Evolutionary conservation across 768 basidiomycete genomes (phyloP).

Genomic region (Mycena rebaudengoi): DNA sequence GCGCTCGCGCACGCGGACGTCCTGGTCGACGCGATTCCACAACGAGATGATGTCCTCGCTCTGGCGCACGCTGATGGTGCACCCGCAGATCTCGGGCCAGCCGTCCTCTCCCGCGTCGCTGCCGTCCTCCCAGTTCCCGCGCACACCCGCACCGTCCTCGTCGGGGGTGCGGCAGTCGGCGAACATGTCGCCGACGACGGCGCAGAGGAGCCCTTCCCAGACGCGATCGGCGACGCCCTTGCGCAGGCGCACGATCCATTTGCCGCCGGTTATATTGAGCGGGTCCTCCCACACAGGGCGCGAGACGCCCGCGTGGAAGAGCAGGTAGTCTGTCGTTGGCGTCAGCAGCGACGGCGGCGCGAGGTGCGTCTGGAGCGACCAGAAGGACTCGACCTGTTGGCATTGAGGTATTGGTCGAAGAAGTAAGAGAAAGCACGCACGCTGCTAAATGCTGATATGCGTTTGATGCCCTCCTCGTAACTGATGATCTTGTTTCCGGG

Average conservation of each 20-base stretch:
- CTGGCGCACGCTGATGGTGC: slow-evolving; percentile 92
- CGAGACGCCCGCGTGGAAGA: slow-evolving; percentile 87
- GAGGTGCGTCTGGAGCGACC: slow-evolving; percentile 94
- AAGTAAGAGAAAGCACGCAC: slow-evolving; percentile 50
- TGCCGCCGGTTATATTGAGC: slow-evolving; percentile 85
- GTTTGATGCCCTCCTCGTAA: slow-evolving; percentile 96
- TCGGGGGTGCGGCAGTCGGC: slow-evolving; percentile 60
- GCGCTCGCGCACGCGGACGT: slow-evolving; percentile 78
- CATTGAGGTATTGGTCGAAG: not conserved
- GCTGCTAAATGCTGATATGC: slow-evolving; percentile 88
- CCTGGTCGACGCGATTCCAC: slow-evolving; percentile 89
- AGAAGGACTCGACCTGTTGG: slow-evolving; percentile 89
- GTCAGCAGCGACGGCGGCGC: slow-evolving; percentile 83
- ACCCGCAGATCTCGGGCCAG: slow-evolving; percentile 90
- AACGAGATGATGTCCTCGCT: slow-evolving; percentile 94
- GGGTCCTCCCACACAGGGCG: slow-evolving; percentile 98
- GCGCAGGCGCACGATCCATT: slow-evolving; percentile 93
- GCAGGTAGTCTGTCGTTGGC: slow-evolving; percentile 93
- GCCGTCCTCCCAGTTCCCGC: slow-evolving; percentile 42
- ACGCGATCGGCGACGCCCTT: slow-evolving; percentile 91
- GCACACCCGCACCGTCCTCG: not conserved
- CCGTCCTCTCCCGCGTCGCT: slow-evolving; percentile 48
- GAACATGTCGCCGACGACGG: slow-evolving; percentile 91
- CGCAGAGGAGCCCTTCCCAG: slow-evolving; percentile 91
- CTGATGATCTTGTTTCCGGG: slow-evolving; percentile 90